Evolutionary conservation across 2,329 filamentous ascomycete genomes (phyloP), one percentile per base, ranked within the genome.

Genomic region (Talaromyces atroroseus): DNA sequence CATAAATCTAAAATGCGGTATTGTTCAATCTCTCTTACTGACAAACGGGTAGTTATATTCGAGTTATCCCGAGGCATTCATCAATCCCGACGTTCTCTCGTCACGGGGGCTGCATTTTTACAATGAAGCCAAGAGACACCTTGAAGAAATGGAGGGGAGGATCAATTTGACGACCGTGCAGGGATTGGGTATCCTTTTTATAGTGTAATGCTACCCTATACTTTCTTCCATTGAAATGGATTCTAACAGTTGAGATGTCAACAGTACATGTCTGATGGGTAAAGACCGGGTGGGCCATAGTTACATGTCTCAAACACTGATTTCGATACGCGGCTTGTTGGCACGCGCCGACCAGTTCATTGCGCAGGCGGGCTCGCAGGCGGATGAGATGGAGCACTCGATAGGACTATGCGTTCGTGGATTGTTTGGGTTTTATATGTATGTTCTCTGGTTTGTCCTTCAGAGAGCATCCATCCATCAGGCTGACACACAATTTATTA

Each of bases 41-140:
- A 52, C 40, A 5, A n/a, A 52, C 4, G 5, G 14, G 6, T 21
- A 64, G 61, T 60, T 62, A 44, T 60, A 62, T 49, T 67, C 63
- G 48, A 63, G 64, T 46, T 68, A 65, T 52, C 58, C 58, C 2
- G 68, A 69, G 44, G 64, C 63, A 2, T 64, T 65, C 36, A 61
- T 62, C 11, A 58, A 63, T 16, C 64, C 66, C 23, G 58, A 58
- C 23, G 62, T 67, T 18, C 55, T 64, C 34, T 59, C 65, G 5
- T 61, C 65, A 14, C 54, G 62, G 23, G 65, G 65, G 32, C 58
- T 64, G 8, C 66, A 67, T 18, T 69, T 71, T 53, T 68, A 66
- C 58, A 59, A 65, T 3, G 67, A 71, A 58, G 66, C 66, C 3
- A 66, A 62, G 40, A 62, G 60, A 14, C 55, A 65, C n/a, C 53